Base-by-base conservation (phyloP, 2,329 filamentous ascomycete species). In the Colletotrichum sansevieriae region DNA sequence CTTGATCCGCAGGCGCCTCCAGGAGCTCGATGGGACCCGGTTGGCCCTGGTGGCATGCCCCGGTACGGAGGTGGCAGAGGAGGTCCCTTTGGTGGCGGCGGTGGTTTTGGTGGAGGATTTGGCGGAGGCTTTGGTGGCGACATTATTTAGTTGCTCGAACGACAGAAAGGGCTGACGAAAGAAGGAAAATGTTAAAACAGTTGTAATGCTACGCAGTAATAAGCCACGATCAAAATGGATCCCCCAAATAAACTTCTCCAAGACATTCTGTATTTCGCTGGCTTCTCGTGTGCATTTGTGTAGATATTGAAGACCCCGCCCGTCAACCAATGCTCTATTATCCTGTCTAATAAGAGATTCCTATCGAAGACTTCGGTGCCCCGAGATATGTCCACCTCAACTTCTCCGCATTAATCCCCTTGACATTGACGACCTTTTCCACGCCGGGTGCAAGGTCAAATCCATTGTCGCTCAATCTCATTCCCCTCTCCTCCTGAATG, bases 21-120 rank as follows among this genome's bases (percentile, higher is more conserved):
- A 2, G 96, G 96, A 1, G 91, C 94, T n/a, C 85, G 96, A 72
- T 98, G 94, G 82, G 96, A 98, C 82, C 95, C 95, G 2, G 81
- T 95, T 22, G 92, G 92, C 0, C 94, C 93, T 0, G 91, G 91
- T 0, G 83, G 81, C 57, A 82, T 83, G 6, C 84, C 85, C 2
- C 80, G 79, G 2, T 80, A 83, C 7, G 78, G 78, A 8, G 76
- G 80, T 6, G 73, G 79, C 43, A 76, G 81, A 25, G 76, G 77
- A 57, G 73, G 80, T 49, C 76, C 81, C 5, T 82, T 81, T 71
- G 83, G 82, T 15, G 78, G 77, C 22, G 65, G 72, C 8, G 76
- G 73, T 29, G 76, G 73, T 25, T 76, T 76, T 12, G 76, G 75
- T 15, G 78, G 80, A 10, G 77, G 79, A 0, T 79, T 79, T 54